Base-by-base conservation (phyloP, 2,329 filamentous ascomycete genomes). In the Fusarium neocosmosporiellum region DNA sequence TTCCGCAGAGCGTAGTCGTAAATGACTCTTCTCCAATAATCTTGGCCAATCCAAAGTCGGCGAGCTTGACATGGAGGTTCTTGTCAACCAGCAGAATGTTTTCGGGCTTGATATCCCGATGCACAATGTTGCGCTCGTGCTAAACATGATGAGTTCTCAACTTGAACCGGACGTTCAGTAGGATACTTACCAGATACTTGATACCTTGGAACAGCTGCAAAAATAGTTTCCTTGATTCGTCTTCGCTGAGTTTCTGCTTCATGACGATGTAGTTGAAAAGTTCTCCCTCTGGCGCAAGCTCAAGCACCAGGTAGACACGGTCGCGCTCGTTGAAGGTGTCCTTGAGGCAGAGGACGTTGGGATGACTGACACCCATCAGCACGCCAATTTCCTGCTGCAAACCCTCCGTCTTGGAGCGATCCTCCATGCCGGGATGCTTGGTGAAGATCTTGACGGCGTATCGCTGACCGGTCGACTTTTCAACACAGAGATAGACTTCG, bases 21-120 rank as follows among this genome's bases (percentile, higher is more conserved):
- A 99, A 99, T 0, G 96, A 98, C 80, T 98, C 95, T 81, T 99
- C 96, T 71, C 97, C 97, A 74, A 99, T 98, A 74, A 99, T 98
- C 84, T 99, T 99, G 46, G 96, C 96, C 39, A 99, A 88, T 53
- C 96, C 96, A 82, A 99, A 99, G 82, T 99, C 96, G 22, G 95
- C 96, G 69, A 99, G 85, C 83, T 99, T 99, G 72, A 98, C 92
- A 67, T 92, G 91, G 31, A 98, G 84, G 36, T 96, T 88, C 78
- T 94, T 94, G 82, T 98, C 94, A 7, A 93, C 91, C 37, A 99
- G 85, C 10, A 99, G 85, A 36, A 99, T 98, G 78, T 98, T 98
- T 80, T 98, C 96, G 0, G 95, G 96, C 82, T 98, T 98, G 83
- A 99, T 98, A 77, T 99, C 96, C 66, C 96, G 93, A 81, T 99